phyloP scores from a whole-genome alignment of 2,329 filamentous ascomycete genomes.

The Penicillium sclerotigenum region DNA sequence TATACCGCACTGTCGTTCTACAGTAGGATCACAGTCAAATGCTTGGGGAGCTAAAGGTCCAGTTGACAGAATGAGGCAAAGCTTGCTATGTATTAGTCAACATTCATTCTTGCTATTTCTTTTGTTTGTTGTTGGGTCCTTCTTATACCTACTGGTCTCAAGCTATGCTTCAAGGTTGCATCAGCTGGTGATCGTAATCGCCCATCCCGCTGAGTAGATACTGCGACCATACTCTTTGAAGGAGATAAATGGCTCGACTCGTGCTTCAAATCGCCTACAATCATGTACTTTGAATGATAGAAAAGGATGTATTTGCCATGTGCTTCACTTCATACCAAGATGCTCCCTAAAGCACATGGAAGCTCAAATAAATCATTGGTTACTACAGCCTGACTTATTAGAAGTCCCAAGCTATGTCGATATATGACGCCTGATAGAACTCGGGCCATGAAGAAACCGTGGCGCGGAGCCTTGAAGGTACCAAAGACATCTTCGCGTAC shows the following conservation, averaged over 20 bases:
- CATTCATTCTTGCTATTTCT: constrained; percentile 14
- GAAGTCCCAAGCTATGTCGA: background rate
- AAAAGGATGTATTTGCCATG: no score
- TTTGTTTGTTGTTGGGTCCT: constrained; percentile 9
- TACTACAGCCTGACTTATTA: background rate
- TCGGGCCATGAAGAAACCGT: background rate
- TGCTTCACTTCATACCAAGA: background rate
- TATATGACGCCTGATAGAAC: background rate
- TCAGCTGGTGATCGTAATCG: background rate
- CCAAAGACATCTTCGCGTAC: background rate
- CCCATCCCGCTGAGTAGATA: background rate
- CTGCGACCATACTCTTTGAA: background rate
- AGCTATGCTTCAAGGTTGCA: background rate
- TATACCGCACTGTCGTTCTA: constrained; percentile 26
- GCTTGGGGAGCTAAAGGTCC: constrained; percentile 9
- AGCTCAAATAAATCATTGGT: background rate
- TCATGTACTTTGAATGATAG: no score
- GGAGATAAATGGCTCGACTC: background rate
- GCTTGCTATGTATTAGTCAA: constrained; percentile 11
- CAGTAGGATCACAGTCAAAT: constrained; percentile 12
- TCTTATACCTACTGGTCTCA: background rate
- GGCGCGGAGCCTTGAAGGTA: background rate
- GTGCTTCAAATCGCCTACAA: background rate
- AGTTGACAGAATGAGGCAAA: constrained; percentile 24
- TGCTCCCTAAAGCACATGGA: background rate